Evolutionary conservation across 2,329 filamentous ascomycete species (phyloP).

Genomic region (Nemania bipapillata): DNA sequence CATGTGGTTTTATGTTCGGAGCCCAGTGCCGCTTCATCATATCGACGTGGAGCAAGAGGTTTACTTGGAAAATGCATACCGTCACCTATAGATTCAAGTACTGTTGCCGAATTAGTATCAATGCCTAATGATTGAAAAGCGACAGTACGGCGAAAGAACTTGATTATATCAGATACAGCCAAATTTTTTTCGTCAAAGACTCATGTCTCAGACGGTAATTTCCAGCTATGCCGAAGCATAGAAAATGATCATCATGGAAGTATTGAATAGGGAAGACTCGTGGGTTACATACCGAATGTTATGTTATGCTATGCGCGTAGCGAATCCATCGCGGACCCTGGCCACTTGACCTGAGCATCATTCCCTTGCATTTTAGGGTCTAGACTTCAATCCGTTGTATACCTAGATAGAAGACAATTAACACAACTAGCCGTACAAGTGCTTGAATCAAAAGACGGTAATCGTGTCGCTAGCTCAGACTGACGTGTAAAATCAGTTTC

Average conservation of each 20-base stretch:
- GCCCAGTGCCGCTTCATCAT: slow-evolving; percentile 98
- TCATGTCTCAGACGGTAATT: slow-evolving; percentile 90
- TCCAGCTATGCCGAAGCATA: slow-evolving; percentile 80
- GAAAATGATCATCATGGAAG: slow-evolving; percentile 74
- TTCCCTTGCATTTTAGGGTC: neutral
- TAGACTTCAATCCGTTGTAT: slow-evolving; percentile 13
- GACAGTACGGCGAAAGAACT: neutral
- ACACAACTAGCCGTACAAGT: slow-evolving; percentile 34
- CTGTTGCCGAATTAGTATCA: slow-evolving; percentile 45
- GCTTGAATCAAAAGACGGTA: slow-evolving; percentile 1
- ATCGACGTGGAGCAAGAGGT: slow-evolving; percentile 47
- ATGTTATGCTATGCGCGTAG: neutral
- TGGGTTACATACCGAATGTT: slow-evolving; percentile 30
- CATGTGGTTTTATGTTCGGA: slow-evolving; percentile 75
- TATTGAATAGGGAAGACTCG: neutral
- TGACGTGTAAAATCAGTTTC: slow-evolving; percentile 94
- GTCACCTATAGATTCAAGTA: slow-evolving; percentile 9
- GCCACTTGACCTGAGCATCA: slow-evolving; percentile 18
- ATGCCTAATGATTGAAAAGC: neutral
- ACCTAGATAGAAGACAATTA: slow-evolving; percentile 40
- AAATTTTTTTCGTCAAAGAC: slow-evolving; percentile 81
- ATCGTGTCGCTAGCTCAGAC: slow-evolving; percentile 72
- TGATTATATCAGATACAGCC: slow-evolving; percentile 79
- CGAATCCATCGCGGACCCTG: neutral
- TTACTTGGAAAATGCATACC: slow-evolving; percentile 49